A percentile compares a stretch with the other conserved stretches of the same genome.
These are phyloP conservation scores for Cunninghamia lanceolata DNA, from an alignment of 75 land plant species.

Conservation along the genomic window DNA sequence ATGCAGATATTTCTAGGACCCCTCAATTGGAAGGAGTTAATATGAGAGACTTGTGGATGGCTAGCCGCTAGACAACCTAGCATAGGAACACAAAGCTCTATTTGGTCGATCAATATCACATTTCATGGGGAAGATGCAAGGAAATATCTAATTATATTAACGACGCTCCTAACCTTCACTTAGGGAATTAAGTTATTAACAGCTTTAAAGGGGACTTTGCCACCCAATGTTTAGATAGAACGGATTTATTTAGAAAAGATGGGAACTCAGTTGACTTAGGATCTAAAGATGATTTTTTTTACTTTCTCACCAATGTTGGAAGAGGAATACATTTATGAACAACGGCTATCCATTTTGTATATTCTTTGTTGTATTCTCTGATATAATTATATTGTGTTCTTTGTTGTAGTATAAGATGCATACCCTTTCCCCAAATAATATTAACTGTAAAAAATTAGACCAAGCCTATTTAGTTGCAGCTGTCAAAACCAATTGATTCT, in stretches of 20 bases:
- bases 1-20: background rate
- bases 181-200: too few relatives aligned
- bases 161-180: background rate
- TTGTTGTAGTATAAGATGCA: background rate
- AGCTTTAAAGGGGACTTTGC: background rate
- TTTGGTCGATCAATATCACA: background rate
- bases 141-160: background rate
- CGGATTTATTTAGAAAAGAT: background rate
- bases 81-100: background rate
- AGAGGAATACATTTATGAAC: background rate
- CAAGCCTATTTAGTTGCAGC: background rate
- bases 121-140: background rate
- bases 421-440: background rate
- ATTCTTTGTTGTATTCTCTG: background rate
- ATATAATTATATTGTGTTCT: background rate
- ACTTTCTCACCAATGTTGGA: background rate
- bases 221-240: background rate
- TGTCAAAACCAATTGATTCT: background rate
- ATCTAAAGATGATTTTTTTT: background rate
- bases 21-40: background rate
- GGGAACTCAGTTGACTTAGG: background rate
- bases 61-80: background rate
- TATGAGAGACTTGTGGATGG: background rate
- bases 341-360: background rate
- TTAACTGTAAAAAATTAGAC: background rate